phyloP scores from a whole-genome alignment of 2,329 filamentous ascomycete genomes.

The Sphaerulina populicola region DNA sequence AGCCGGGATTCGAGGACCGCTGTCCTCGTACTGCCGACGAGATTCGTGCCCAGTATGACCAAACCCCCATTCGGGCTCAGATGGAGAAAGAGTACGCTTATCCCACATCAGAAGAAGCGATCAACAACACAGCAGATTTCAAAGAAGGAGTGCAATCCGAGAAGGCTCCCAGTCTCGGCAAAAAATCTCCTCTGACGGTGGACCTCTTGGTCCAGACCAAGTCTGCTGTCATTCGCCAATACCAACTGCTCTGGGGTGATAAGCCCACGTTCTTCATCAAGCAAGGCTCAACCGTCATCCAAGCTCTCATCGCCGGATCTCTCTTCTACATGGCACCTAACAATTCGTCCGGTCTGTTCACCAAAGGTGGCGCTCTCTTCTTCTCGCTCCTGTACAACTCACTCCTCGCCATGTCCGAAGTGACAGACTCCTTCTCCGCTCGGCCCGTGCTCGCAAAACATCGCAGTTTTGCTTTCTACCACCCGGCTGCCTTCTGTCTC shows the following conservation, averaged over 20 bases:
- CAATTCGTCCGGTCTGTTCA: slow-evolving; percentile 53
- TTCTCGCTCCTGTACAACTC: slow-evolving; percentile 56
- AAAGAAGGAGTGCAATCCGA: slow-evolving; percentile 45
- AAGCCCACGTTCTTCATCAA: slow-evolving; percentile 57
- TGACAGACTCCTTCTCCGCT: slow-evolving; percentile 46
- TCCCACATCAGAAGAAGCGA: slow-evolving; percentile 44
- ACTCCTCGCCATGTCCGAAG: slow-evolving; percentile 57
- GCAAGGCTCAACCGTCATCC: slow-evolving; percentile 49
- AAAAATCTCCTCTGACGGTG: slow-evolving; percentile 50
- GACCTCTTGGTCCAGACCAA: slow-evolving; percentile 49
- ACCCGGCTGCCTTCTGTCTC: slow-evolving; percentile 42
- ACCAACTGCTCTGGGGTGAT: slow-evolving; percentile 58
- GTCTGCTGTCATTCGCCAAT: slow-evolving; percentile 52
- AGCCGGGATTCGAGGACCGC: slow-evolving; percentile 36
- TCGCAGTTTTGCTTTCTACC: slow-evolving; percentile 35
- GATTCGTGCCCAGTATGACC: slow-evolving; percentile 46
- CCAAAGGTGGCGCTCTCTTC: slow-evolving; percentile 57
- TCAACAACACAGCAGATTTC: slow-evolving; percentile 48
- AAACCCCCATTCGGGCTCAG: slow-evolving; percentile 42
- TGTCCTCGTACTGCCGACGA: slow-evolving; percentile 40
- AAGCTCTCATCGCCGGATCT: slow-evolving; percentile 57
- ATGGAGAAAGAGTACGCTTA: slow-evolving; percentile 54
- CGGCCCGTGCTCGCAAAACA: slow-evolving; percentile 43
- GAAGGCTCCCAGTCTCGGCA: slow-evolving; percentile 48
- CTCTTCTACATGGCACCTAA: slow-evolving; percentile 58